Conservation (phyloP, 2,329 filamentous ascomycete genomes). For the Ramularia endophylla region DNA sequence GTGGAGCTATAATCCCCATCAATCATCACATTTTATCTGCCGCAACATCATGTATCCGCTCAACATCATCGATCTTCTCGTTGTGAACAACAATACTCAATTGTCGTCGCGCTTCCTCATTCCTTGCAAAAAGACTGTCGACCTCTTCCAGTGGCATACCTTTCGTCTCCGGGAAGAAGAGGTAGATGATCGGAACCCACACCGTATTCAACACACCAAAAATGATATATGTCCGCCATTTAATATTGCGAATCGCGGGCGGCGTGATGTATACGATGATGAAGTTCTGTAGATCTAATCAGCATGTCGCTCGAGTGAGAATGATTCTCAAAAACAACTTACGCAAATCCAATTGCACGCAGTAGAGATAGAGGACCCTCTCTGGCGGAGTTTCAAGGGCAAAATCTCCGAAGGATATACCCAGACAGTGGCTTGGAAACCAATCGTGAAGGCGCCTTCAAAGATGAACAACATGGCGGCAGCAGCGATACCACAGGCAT, state of each 20-base stretch:
- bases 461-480: slow-evolving; percentile 57
- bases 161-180: slow-evolving; percentile 58
- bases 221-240: slow-evolving; percentile 50
- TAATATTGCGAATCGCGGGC: slow-evolving; percentile 52
- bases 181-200: slow-evolving; percentile 49
- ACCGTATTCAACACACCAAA: slow-evolving; percentile 22
- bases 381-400: slow-evolving; percentile 33
- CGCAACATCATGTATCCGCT: slow-evolving; percentile 11
- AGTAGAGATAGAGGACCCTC: slow-evolving; percentile 28
- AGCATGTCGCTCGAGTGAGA: not conserved
- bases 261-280: slow-evolving; percentile 63
- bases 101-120: slow-evolving; percentile 17
- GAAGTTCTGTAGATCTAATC: slow-evolving; percentile 46
- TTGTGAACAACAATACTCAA: slow-evolving; percentile 13
- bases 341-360: slow-evolving; percentile 29
- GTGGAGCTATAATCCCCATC: no score
- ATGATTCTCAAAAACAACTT: slow-evolving; percentile 5
- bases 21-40: no score
- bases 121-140: slow-evolving; percentile 55
- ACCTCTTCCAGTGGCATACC: slow-evolving; percentile 58
- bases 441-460: slow-evolving; percentile 56
- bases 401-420: slow-evolving; percentile 57
- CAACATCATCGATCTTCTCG: slow-evolving; percentile 8
- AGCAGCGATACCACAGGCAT: slow-evolving; percentile 26
- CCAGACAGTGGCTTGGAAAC: slow-evolving; percentile 57